Percentiles rank a stretch among this genome's conserved stretches.
phyloP scores from a whole-genome alignment of 139 green algal genomes.

The Microglena sp. region DNA sequence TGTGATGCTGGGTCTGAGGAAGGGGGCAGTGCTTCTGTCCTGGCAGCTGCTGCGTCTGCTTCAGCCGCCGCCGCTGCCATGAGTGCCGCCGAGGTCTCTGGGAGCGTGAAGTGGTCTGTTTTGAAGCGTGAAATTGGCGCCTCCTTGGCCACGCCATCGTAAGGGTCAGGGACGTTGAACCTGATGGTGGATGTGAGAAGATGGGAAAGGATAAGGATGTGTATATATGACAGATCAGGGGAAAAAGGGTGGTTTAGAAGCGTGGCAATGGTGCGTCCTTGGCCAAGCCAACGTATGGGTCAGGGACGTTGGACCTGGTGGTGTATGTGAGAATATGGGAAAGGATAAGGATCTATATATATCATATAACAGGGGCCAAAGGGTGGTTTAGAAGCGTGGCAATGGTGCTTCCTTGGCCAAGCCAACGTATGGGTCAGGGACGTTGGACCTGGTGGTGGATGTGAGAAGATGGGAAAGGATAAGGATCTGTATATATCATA shows the following conservation, averaged over 20 bases:
- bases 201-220: too few species aligned
- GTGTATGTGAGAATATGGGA: too few species aligned
- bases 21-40: too few species aligned
- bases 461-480: too few species aligned
- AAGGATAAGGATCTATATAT: too few species aligned
- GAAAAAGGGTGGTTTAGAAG: too few species aligned
- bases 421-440: slow-evolving; percentile 70
- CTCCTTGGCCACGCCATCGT: slow-evolving; percentile 19
- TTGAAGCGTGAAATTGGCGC: slow-evolving; percentile 39
- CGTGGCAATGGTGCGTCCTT: slow-evolving; percentile 18
- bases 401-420: slow-evolving; percentile 6
- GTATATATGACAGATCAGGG: too few species aligned
- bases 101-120: slow-evolving; percentile 51
- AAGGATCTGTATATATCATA: too few species aligned
- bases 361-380: too few species aligned
- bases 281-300: slow-evolving; percentile 56
- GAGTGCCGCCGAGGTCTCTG: slow-evolving; percentile 34
- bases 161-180: slow-evolving; percentile 85
- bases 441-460: too few species aligned
- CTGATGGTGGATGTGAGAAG: too few species aligned
- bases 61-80: background rate
- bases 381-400: slow-evolving; percentile 48
- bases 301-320: slow-evolving; percentile 80
- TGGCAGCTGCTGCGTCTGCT: slow-evolving; percentile 1
- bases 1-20: too few species aligned